Evolutionary conservation across 495 filamentous ascomycete species (phyloP).

Genomic region (Schizothecium vesticola): DNA sequence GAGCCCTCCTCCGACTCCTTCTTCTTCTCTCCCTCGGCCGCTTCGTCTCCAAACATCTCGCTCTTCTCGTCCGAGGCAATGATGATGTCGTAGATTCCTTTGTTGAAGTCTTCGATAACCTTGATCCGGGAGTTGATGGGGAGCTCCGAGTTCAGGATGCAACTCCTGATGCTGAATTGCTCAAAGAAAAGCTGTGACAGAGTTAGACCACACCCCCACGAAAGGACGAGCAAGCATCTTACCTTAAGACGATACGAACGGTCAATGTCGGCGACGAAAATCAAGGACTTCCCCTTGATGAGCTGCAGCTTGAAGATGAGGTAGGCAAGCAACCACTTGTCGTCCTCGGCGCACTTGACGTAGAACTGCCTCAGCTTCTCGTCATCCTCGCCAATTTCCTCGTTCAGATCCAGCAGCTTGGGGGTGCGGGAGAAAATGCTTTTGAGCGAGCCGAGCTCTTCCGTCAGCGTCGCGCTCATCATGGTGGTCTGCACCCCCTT

Average conservation of each 20-base stretch:
- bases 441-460: constrained; percentile 81
- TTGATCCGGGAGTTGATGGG: constrained; percentile 90
- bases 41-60: constrained; percentile 55
- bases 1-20: constrained; percentile 18
- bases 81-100: constrained; percentile 76
- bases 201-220: neutral
- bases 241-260: constrained; percentile 82
- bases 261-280: constrained; percentile 92
- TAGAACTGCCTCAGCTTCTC: constrained; percentile 78
- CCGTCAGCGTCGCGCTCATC: constrained; percentile 86
- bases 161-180: constrained; percentile 91
- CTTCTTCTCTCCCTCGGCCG: constrained; percentile 26
- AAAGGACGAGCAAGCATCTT: neutral
- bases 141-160: constrained; percentile 90
- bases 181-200: constrained; percentile 67
- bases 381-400: constrained; percentile 59
- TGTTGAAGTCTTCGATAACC: constrained; percentile 94
- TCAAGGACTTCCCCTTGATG: constrained; percentile 88
- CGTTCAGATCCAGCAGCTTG: constrained; percentile 66
- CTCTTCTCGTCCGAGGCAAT: constrained; percentile 86
- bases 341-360: constrained; percentile 83
- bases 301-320: constrained; percentile 92
- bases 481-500: constrained; percentile 84
- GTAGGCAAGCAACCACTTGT: constrained; percentile 91
- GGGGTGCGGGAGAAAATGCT: constrained; percentile 81